Evolutionary conservation across 805 yeast genomes (phyloP), one percentile per base, ranked within the genome.

Genomic region (Myxozyma geophila): DNA sequence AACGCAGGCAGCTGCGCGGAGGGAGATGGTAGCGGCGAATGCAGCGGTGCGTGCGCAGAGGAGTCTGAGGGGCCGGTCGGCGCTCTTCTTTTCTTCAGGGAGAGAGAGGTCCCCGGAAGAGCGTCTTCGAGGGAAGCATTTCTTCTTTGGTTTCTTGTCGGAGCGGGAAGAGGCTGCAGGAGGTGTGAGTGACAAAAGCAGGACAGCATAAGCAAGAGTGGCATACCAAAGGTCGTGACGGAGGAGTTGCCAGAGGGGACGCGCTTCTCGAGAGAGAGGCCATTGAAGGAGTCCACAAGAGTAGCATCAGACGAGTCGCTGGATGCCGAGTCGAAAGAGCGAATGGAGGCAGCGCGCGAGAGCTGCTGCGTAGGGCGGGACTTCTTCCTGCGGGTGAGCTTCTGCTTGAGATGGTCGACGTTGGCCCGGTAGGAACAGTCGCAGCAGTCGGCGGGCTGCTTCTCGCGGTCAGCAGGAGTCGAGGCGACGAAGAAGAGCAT

Each of bases 401-500:
- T 52, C 19, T n/a, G 10, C 46, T 17, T 52, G 15, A 52, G 46
- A 7, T 39, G 41, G 21, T 23, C 6, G 9, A 33, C 46, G 4
- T 15, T 6, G 15, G 19, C 9, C 44, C 19, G 4, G n/a, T 17
- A 19, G 15, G 35, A 7, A 28, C 44, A 37, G 41, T 15, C 8
- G 55, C 35, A 19, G 15, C 12, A 19, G 10, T n/a, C 15, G 10
- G 19, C 17, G 10, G 47, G 36, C 15, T n/a, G 17, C 6, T 2
- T 13, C 46, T 37, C 52, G 19, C 19, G 15, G 7, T 33, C 9
- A 7, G 44, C 55, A 33, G 46, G 9, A 28, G 41, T 43, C 17
- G 55, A n/a, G 1, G 59, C 2, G 43, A 46, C 44, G 19, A 55
- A 19, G 23, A 44, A 55, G 49, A 59, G 23, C 62, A 59, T 59